Evolutionary conservation across 345 rosid species (phyloP).

Genomic region (Populus tremula): DNA sequence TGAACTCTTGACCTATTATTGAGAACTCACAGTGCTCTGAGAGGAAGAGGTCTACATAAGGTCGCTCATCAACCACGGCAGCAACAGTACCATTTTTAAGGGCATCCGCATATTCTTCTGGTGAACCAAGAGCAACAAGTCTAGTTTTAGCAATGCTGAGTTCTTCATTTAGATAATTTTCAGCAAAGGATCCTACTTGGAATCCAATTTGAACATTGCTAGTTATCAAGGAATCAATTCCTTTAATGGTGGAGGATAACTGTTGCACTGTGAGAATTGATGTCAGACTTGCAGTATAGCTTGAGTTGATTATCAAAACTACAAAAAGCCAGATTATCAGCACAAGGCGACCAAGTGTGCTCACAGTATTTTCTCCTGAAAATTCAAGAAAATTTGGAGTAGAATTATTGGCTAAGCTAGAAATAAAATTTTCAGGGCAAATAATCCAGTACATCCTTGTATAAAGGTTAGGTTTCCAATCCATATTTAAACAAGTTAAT

Average conservation of each 20-base stretch:
- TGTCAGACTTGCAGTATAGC: conserved; percentile 96
- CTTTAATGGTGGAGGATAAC: conserved; percentile 79
- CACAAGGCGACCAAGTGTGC: conserved; percentile 80
- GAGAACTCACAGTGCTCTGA: conserved; percentile 65
- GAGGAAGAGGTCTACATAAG: conserved; percentile 78
- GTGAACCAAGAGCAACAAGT: conserved; percentile 76
- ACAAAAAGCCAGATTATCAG: conserved; percentile 87
- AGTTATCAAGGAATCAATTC: conserved; percentile 68
- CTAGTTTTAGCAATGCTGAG: conserved; percentile 68
- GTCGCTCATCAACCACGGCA: conserved; percentile 76
- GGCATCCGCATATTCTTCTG: conserved; percentile 67
- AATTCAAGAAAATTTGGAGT: conserved; percentile 17
- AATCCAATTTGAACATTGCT: conserved; percentile 54
- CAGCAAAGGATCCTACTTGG: conserved; percentile 82
- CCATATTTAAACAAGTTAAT: no score
- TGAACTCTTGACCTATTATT: conserved; percentile 75
- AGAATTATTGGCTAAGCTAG: background rate
- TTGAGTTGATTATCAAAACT: conserved; percentile 78
- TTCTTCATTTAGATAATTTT: conserved; percentile 69
- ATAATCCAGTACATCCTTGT: no score
- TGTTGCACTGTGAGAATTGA: conserved; percentile 88
- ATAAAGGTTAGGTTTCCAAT: no score
- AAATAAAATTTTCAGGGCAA: background rate
- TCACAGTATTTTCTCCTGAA: conserved; percentile 82
- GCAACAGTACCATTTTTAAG: conserved; percentile 69